A percentile compares a stretch with the other conserved stretches of the same genome.
Evolutionary conservation across 345 rosid genomes (phyloP).

Genomic region (Populus euphratica): DNA sequence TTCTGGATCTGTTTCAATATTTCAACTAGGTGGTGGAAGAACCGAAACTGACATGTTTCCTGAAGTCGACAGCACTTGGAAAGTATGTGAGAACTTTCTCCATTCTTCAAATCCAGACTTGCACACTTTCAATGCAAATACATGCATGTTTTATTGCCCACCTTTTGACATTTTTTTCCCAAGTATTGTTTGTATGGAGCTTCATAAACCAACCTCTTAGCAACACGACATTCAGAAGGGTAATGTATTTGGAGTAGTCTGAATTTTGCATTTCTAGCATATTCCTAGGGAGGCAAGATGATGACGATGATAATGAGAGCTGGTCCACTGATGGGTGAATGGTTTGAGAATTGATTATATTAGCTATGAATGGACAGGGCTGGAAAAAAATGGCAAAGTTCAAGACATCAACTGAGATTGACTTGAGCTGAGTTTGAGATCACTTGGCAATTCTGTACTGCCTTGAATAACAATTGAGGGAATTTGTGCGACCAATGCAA

Average conservation of each 20-base stretch:
- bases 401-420: background rate
- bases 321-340: background rate
- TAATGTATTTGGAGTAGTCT: background rate
- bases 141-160: background rate
- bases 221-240: background rate
- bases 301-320: background rate
- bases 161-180: background rate
- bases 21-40: slow-evolving; percentile 48
- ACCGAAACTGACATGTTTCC: slow-evolving; percentile 80
- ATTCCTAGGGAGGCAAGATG: background rate
- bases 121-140: background rate
- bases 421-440: background rate
- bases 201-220: background rate
- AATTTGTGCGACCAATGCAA: background rate
- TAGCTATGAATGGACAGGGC: background rate
- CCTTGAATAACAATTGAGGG: background rate
- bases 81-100: slow-evolving; percentile 51
- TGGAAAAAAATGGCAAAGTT: background rate
- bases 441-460: background rate
- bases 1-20: slow-evolving; percentile 12
- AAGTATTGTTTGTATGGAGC: background rate
- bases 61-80: slow-evolving; percentile 93
- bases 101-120: background rate
- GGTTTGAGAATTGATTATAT: background rate
- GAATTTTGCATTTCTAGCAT: background rate